Conservation (phyloP, 192 early-diverging fungal species). For the Coemansia sp. region DNA sequence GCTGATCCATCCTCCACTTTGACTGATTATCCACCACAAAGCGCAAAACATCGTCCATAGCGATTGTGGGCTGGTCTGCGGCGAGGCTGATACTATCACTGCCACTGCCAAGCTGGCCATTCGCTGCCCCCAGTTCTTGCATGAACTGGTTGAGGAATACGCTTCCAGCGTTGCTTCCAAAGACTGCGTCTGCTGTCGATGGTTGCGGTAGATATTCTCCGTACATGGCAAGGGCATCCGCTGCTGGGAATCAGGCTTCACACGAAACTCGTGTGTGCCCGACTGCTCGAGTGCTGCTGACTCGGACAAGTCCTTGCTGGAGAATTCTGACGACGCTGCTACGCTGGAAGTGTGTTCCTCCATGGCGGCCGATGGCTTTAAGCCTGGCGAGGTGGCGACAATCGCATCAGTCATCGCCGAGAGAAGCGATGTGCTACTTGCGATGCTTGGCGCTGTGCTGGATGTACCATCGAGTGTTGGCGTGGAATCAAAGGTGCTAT, state of each 20-base stretch:
- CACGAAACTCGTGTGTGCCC: constrained; percentile 45
- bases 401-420: constrained; percentile 24
- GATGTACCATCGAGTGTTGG: constrained; percentile 9
- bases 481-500: constrained; percentile 12
- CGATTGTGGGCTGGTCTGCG: constrained; percentile 44
- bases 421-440: constrained; percentile 12
- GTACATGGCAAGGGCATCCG: constrained; percentile 53
- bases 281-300: constrained; percentile 59
- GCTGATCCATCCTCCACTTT: constrained; percentile 54
- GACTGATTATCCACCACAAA: constrained; percentile 54
- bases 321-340: constrained; percentile 39
- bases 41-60: constrained; percentile 53
- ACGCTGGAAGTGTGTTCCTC: constrained; percentile 31
- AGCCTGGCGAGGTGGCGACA: constrained; percentile 21
- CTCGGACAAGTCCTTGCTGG: constrained; percentile 58
- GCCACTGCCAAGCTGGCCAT: constrained; percentile 43
- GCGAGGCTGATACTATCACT: constrained; percentile 40
- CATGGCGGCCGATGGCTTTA: constrained; percentile 29
- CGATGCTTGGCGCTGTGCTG: neutral
- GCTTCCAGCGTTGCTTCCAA: constrained; percentile 41
- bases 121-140: constrained; percentile 53
- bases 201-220: constrained; percentile 51
- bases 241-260: constrained; percentile 55
- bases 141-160: constrained; percentile 52
- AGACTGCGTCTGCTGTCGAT: constrained; percentile 36